Conservation (phyloP, 768 basidiomycete species). For the Tulasnella sp. region DNA sequence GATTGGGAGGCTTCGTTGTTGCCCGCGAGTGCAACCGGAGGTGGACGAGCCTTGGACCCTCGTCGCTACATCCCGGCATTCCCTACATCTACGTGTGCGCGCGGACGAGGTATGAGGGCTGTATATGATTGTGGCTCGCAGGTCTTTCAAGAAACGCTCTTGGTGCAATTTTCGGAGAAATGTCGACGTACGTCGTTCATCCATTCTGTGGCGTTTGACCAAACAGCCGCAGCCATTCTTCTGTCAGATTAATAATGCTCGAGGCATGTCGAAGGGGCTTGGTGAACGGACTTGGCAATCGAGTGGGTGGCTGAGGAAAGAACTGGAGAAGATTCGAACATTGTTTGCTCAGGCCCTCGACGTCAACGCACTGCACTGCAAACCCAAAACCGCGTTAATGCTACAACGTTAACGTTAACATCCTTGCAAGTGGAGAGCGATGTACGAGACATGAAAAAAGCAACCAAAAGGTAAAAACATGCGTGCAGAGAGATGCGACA, state of each 20-base stretch:
- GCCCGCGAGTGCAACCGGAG: neutral
- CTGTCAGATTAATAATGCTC: neutral
- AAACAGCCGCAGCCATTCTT: neutral
- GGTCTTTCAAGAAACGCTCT: neutral
- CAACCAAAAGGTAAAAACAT: neutral
- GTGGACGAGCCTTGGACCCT: neutral
- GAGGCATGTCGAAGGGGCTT: neutral
- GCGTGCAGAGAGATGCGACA: constrained; percentile 16
- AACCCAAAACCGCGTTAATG: neutral
- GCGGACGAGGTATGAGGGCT: neutral
- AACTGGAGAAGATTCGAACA: neutral
- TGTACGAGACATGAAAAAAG: neutral
- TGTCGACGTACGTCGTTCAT: neutral
- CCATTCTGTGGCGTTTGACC: neutral
- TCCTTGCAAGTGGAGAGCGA: neutral
- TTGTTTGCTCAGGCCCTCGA: neutral
- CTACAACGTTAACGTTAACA: constrained; percentile 20
- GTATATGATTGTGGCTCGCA: neutral
- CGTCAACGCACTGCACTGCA: neutral
- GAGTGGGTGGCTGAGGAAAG: neutral
- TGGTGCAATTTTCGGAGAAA: neutral
- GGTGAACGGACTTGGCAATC: neutral
- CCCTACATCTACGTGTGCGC: too few relatives aligned
- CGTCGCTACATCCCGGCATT: neutral
- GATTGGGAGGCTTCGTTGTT: neutral